Evolutionary conservation across 2,329 filamentous ascomycete genomes (phyloP).

Genomic region (Penicillium sp.): DNA sequence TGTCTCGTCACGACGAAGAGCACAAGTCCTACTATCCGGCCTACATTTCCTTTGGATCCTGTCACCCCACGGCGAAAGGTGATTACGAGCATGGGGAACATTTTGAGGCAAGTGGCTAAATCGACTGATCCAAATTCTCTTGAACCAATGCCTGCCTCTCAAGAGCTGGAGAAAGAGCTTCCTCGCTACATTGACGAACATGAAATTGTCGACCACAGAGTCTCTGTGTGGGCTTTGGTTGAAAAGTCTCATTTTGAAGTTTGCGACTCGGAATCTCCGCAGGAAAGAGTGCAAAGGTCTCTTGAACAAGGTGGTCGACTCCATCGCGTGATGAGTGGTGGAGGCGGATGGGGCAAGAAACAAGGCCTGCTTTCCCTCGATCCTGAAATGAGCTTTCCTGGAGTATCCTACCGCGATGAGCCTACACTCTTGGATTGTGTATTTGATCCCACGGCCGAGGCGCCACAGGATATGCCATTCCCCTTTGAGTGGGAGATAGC

Average conservation of each 20-base stretch:
- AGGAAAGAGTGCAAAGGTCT: constrained; percentile 25
- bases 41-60: constrained; percentile 36
- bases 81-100: constrained; percentile 44
- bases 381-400: constrained; percentile 36
- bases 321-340: constrained; percentile 44
- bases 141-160: constrained; percentile 39
- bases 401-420: constrained; percentile 12
- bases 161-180: constrained; percentile 42
- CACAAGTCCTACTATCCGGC: constrained; percentile 12
- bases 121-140: constrained; percentile 26
- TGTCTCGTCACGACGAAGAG: constrained; percentile 34
- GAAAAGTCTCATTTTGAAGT: constrained; percentile 25
- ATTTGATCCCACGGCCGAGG: constrained; percentile 16
- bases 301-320: constrained; percentile 37
- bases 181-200: constrained; percentile 41
- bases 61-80: constrained; percentile 39
- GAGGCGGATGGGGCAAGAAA: constrained; percentile 48
- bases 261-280: constrained; percentile 11
- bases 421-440: constrained; percentile 26
- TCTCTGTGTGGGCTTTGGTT: constrained; percentile 45
- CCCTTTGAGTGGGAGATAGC: constrained; percentile 21
- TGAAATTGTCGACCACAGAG: constrained; percentile 35
- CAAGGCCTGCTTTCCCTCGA: constrained; percentile 44
- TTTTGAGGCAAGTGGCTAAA: constrained; percentile 41
- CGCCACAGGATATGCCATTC: constrained; percentile 16